Base-by-base conservation (phyloP, 345 rosid species). In the Isatis tinctoria region DNA sequence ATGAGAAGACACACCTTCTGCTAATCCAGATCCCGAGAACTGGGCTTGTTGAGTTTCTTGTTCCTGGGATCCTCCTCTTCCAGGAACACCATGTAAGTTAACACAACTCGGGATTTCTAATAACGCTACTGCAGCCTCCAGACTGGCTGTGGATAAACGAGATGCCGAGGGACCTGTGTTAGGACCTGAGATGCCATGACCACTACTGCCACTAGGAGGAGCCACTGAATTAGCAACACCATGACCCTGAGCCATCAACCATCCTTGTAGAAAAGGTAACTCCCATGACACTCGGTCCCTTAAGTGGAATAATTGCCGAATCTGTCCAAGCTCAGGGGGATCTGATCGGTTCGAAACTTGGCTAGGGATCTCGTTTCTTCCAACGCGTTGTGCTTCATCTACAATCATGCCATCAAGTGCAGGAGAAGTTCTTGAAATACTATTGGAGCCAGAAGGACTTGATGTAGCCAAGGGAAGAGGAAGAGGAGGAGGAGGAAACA, bases 171-270 rank as follows among this genome's bases (percentile, higher is more conserved):
- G 52, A 72, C 74, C 84, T 28, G 60, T 47, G 60, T 56, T 17
- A 32, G 82, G 84, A 69, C 67, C 47, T 67, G 79, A 60, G 69
- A 63, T n/a, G n/a, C n/a, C n/a, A n/a, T n/a, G n/a, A n/a, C n/a
- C n/a, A n/a, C n/a, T 54, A 73, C 76, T 67, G 24, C 79, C 80
- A 63, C 52, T 65, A 72, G 78, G 81, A 76, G 84, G 84, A 76
- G 61, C 81, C 70, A 73, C 60, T 30, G 85, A 36, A n/a, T 81
- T 85, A 33, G 78, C 69, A 78, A 78, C 82, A 64, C 83, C 86
- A 72, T 89, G 96, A 71, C 82, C 83, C 77, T 84, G 87, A 62
- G 87, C 90, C 86, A 87, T 82, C 74, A 87, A 70, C 92, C 90
- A 87, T 70, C 92, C 92, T 74, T 87, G 92, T 84, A 87, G 73